A percentile compares a stretch with the other conserved stretches of the same genome.
Conservation (phyloP, 345 rosid genomes). For the Heritiera littoralis region DNA sequence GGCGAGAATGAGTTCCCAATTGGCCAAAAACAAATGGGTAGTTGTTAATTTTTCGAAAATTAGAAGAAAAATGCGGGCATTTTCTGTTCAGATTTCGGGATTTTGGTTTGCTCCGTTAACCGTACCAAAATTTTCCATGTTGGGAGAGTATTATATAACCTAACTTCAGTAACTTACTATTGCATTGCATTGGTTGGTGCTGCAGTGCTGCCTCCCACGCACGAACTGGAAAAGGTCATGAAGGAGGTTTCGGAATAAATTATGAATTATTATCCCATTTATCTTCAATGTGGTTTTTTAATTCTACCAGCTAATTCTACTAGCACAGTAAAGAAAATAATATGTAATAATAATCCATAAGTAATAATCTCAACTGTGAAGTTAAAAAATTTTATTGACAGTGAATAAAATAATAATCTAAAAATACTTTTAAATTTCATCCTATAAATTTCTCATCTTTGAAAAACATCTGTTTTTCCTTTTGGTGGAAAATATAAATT, state of each 20-base stretch:
- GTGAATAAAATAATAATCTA: no score
- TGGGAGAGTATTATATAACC: background rate
- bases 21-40: constrained; percentile 23
- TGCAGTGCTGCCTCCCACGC: background rate
- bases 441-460: background rate
- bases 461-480: background rate
- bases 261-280: no score
- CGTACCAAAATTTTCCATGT: background rate
- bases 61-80: background rate
- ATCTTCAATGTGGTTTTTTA: no score
- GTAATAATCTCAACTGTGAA: no score
- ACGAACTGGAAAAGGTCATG: background rate
- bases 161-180: background rate
- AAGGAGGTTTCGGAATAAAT: no score
- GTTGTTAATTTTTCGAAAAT: background rate
- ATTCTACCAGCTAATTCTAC: no score
- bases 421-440: background rate
- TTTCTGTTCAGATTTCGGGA: background rate
- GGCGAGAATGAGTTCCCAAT: constrained; percentile 23
- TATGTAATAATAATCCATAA: no score
- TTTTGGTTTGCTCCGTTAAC: background rate
- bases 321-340: no score
- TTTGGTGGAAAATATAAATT: background rate
- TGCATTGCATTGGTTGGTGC: background rate
- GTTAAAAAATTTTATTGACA: no score